Evolutionary conservation across 2,329 filamentous ascomycete genomes (phyloP).

Genomic region (Diaporthe helianthi): DNA sequence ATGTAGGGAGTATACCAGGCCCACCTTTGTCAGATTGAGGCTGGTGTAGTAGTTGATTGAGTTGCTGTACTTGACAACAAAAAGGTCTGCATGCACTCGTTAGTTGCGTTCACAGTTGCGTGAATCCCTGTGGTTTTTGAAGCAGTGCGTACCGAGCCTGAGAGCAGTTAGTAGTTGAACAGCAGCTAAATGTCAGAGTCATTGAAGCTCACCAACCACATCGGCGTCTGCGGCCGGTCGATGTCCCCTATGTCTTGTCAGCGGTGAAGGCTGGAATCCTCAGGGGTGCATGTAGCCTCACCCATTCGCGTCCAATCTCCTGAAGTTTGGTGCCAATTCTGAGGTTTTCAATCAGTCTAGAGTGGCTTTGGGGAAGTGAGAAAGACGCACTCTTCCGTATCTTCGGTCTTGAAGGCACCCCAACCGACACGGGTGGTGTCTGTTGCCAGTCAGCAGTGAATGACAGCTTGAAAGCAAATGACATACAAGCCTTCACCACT

Average conservation of each 20-base stretch:
- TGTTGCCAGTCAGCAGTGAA: constrained; percentile 1
- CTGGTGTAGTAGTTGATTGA: constrained; percentile 72
- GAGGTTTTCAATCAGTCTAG: neutral
- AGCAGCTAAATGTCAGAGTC: neutral
- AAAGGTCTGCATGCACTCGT: constrained; percentile 55
- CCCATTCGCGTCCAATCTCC: constrained; percentile 45
- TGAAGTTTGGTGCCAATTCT: constrained; percentile 48
- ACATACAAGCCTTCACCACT: constrained; percentile 64
- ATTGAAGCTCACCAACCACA: constrained; percentile 49
- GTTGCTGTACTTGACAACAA: constrained; percentile 65
- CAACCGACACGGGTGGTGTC: constrained; percentile 57
- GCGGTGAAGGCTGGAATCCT: neutral
- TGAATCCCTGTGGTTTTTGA: neutral
- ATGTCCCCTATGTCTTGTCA: constrained; percentile 39
- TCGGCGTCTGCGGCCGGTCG: constrained; percentile 61
- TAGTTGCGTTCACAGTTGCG: neutral
- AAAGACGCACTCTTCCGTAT: constrained; percentile 39
- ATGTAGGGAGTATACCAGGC: constrained; percentile 64
- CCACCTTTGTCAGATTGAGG: constrained; percentile 59
- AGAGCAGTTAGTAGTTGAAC: neutral
- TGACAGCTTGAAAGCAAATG: neutral
- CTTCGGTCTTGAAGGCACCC: constrained; percentile 69
- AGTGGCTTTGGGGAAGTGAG: neutral
- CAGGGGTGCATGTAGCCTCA: constrained; percentile 37
- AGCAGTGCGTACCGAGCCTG: constrained; percentile 46